A percentile compares a stretch with the other conserved stretches of the same genome.
Evolutionary conservation across 352 stramenopile species (phyloP).

Genomic region (Phytopythium cucurbitacearum): DNA sequence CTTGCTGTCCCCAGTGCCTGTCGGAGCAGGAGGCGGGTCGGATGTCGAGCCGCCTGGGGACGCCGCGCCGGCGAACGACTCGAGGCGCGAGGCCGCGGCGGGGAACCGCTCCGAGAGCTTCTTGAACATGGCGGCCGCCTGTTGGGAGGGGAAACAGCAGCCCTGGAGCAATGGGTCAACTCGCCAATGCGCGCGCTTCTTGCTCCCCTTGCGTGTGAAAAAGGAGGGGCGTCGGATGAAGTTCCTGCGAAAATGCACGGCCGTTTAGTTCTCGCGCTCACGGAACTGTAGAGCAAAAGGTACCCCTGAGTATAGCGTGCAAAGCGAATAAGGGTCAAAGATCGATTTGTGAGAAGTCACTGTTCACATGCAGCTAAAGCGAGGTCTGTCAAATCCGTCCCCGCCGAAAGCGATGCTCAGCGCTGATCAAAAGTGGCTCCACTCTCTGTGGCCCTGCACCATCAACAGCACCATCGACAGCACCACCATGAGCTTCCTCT

Average conservation of each 20-base stretch:
- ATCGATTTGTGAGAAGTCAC: no score
- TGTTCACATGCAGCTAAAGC: no score
- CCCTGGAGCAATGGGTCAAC: background rate
- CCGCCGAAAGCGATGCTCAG: background rate
- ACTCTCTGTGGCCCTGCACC: background rate
- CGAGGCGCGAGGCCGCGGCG: constrained; percentile 56
- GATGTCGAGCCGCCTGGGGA: constrained; percentile 5
- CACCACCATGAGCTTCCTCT: constrained; percentile 12
- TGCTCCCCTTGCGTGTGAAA: background rate
- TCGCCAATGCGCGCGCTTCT: background rate
- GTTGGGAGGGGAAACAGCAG: background rate
- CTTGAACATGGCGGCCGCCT: constrained; percentile 54
- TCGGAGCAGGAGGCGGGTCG: constrained; percentile 16
- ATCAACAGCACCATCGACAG: background rate
- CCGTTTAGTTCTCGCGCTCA: constrained; percentile 6
- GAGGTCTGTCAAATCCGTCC: background rate
- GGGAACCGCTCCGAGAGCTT: constrained; percentile 75
- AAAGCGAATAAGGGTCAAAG: no score
- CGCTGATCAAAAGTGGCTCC: constrained; percentile 1
- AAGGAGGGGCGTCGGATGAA: background rate
- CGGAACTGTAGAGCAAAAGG: background rate
- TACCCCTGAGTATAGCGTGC: no score
- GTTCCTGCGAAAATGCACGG: background rate
- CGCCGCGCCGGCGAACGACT: constrained; percentile 42
- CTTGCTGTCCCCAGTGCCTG: constrained; percentile 1